A percentile compares a stretch with the other conserved stretches of the same genome.
phyloP scores from a whole-genome alignment of 78 protist genomes.

The Pigoraptor vietnamica region DNA sequence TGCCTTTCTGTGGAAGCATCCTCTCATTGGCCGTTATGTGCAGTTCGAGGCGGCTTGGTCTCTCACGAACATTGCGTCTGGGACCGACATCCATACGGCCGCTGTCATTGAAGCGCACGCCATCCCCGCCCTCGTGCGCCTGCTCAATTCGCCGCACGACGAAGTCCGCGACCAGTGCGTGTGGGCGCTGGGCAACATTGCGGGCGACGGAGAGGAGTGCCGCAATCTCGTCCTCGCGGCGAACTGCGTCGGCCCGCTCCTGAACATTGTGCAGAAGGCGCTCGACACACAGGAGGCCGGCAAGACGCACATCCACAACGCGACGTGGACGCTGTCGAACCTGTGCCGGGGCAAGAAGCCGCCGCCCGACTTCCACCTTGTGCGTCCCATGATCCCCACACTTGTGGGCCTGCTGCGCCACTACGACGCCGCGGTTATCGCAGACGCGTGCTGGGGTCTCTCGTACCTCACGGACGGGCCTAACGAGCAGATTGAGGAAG shows the following conservation, averaged over 20 bases:
- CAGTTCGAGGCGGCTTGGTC: conserved; percentile 96
- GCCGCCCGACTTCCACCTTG: conserved; percentile 39
- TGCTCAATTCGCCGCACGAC: conserved; percentile 64
- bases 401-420: background rate
- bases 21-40: no score
- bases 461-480: conserved; percentile 93
- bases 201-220: conserved; percentile 87
- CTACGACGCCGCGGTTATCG: conserved; percentile 5
- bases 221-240: conserved; percentile 77
- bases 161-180: conserved; percentile 94
- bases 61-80: conserved; percentile 96
- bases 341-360: conserved; percentile 96
- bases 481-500: conserved; percentile 76
- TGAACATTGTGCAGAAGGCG: background rate
- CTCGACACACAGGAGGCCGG: conserved; percentile 18
- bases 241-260: conserved; percentile 61
- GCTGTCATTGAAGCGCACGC: conserved; percentile 77
- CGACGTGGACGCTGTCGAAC: conserved; percentile 96
- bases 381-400: conserved; percentile 27
- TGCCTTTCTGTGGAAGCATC: background rate
- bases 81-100: conserved; percentile 86
- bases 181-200: conserved; percentile 99
- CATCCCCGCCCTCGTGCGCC: conserved; percentile 80
- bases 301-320: conserved; percentile 78
- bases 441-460: conserved; percentile 97